A percentile compares a stretch with the other conserved stretches of the same genome.
Conservation (phyloP, 176 grass and related monocot species). For the Oryza brachyantha region DNA sequence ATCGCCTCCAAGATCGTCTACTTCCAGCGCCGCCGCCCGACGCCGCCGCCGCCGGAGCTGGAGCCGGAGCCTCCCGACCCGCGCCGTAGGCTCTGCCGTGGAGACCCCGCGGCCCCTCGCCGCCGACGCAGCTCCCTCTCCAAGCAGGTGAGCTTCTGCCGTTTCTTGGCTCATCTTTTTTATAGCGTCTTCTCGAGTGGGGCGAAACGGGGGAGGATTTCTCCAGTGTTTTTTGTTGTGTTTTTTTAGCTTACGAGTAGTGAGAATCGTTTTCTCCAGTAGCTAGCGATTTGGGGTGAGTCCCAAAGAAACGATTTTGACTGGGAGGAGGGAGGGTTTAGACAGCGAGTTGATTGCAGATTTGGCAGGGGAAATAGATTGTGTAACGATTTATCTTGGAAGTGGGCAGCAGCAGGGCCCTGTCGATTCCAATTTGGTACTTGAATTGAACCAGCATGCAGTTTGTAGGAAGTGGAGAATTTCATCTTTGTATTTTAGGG, state of each 20-base stretch:
- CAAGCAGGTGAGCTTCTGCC: conserved; percentile 29
- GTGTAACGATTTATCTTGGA: not conserved
- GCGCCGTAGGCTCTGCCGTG: not conserved
- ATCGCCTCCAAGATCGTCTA: conserved; percentile 57
- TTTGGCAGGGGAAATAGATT: not conserved
- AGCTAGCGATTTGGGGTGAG: not conserved
- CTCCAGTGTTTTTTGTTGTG: not conserved
- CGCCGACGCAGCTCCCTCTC: conserved; percentile 23
- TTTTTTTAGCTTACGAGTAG: not conserved
- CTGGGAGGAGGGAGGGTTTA: not conserved
- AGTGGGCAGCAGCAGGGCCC: not conserved
- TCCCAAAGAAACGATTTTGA: not conserved
- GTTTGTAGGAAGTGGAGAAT: not conserved
- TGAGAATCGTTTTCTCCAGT: too few relatives aligned
- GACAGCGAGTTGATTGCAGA: not conserved
- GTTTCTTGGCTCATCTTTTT: not conserved
- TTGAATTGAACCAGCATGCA: not conserved
- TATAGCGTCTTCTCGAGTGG: not conserved
- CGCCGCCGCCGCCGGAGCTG: conserved; percentile 35
- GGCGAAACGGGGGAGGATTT: not conserved
- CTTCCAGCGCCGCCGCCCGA: conserved; percentile 52
- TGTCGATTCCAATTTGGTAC: not conserved
- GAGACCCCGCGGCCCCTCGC: not conserved
- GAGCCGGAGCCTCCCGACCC: conserved; percentile 13
- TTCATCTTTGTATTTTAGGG: not conserved